Conservation (phyloP, 2,329 filamentous ascomycete genomes). For the Paecilomyces sp. region DNA sequence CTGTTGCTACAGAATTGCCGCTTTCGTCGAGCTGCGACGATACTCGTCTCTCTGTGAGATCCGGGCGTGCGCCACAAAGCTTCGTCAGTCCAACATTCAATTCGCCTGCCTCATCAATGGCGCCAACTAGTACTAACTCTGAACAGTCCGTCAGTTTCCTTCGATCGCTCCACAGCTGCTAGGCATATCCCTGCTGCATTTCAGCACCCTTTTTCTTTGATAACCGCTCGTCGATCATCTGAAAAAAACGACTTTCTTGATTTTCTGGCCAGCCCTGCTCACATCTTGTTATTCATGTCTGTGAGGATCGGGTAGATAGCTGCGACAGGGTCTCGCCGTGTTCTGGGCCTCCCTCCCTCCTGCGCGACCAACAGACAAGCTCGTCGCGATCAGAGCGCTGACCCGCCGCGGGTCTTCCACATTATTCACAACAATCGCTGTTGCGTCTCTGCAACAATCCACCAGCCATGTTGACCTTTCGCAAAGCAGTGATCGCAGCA, state of each 20-base stretch:
- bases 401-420: background rate
- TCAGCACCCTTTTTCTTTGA: background rate
- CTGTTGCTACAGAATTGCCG: background rate
- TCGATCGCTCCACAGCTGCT: background rate
- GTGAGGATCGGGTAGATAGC: background rate
- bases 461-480: conserved; percentile 65
- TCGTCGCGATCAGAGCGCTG: conserved; percentile 3
- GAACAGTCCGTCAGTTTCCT: background rate
- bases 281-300: background rate
- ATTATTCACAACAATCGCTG: background rate
- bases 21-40: background rate
- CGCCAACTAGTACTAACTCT: background rate
- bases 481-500: conserved; percentile 66
- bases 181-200: background rate
- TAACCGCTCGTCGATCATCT: background rate
- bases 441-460: conserved; percentile 1
- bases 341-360: background rate
- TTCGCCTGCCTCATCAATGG: background rate
- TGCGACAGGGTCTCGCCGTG: background rate
- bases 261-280: background rate
- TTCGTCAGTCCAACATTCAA: background rate
- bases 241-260: background rate
- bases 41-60: background rate
- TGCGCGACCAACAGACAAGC: conserved; percentile 4
- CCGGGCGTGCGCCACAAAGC: background rate